Evolutionary conservation across 345 rosid genomes (phyloP).

Genomic region (Rhodomyrtus tomentosa): DNA sequence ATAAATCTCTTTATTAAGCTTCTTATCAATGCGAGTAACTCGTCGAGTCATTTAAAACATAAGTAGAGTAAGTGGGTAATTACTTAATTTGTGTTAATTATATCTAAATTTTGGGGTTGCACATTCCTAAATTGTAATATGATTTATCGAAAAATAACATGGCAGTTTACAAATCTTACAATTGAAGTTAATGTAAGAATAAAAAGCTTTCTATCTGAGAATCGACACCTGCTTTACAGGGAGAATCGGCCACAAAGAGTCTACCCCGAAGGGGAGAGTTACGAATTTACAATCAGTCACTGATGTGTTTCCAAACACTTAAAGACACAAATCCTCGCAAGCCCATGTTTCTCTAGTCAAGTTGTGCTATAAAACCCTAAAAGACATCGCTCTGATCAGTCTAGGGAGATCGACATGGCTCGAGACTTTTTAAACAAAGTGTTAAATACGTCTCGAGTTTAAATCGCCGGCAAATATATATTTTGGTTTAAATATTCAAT

Average conservation of each 20-base stretch:
- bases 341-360: background rate
- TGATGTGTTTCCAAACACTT: background rate
- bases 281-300: background rate
- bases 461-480: no score
- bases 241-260: background rate
- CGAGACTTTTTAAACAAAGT: background rate
- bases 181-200: background rate
- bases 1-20: background rate
- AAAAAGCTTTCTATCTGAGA: background rate
- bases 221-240: background rate
- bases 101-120: background rate
- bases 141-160: background rate
- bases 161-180: background rate
- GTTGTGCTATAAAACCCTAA: background rate
- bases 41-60: background rate
- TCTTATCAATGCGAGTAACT: background rate
- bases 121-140: background rate
- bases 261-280: background rate
- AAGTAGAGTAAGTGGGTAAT: background rate
- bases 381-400: background rate
- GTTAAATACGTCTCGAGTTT: no score
- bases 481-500: no score
- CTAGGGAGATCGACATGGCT: background rate
- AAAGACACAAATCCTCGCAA: background rate
- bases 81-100: background rate